Percentiles rank a stretch among this genome's conserved stretches.
Evolutionary conservation across 2,329 filamentous ascomycete genomes (phyloP).

Genomic region (Davidsoniella virescens): DNA sequence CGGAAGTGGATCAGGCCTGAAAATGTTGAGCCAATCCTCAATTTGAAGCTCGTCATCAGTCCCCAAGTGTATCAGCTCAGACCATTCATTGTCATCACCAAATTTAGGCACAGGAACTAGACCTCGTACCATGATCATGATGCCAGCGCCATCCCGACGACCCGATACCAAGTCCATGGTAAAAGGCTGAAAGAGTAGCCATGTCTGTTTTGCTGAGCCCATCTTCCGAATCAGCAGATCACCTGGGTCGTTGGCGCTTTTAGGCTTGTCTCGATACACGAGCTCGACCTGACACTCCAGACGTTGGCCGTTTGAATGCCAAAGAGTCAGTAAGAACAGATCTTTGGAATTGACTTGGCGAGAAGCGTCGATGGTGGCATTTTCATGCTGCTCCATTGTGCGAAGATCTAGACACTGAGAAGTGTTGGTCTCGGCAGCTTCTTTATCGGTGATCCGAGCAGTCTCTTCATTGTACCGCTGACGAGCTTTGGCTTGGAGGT

Average conservation of each 20-base stretch:
- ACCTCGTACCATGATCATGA: slow-evolving; percentile 79
- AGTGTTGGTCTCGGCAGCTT: slow-evolving; percentile 68
- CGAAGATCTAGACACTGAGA: slow-evolving; percentile 64
- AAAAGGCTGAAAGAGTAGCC: slow-evolving; percentile 88
- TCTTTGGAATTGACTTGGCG: slow-evolving; percentile 82
- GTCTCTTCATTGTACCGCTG: slow-evolving; percentile 46
- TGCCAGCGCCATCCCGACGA: slow-evolving; percentile 54
- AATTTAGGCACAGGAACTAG: slow-evolving; percentile 16
- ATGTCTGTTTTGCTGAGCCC: slow-evolving; percentile 54
- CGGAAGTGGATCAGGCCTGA: slow-evolving; percentile 38
- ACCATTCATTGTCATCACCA: slow-evolving; percentile 54
- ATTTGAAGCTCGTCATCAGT: slow-evolving; percentile 63
- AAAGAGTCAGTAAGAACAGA: slow-evolving; percentile 69
- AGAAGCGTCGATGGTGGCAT: slow-evolving; percentile 54
- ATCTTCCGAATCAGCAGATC: slow-evolving; percentile 88
- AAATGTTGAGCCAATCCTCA: slow-evolving; percentile 73
- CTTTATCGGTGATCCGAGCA: slow-evolving; percentile 66
- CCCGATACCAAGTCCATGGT: slow-evolving; percentile 58
- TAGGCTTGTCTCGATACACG: slow-evolving; percentile 64
- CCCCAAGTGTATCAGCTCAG: slow-evolving; percentile 63
- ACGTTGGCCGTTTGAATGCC: slow-evolving; percentile 78
- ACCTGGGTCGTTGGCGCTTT: slow-evolving; percentile 49
- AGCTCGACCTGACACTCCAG: slow-evolving; percentile 81
- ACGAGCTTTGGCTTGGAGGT: slow-evolving; percentile 60
- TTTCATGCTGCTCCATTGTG: slow-evolving; percentile 54